Evolutionary conservation across 805 yeast species (phyloP).

Genomic region (Nakazawaea holstii): DNA sequence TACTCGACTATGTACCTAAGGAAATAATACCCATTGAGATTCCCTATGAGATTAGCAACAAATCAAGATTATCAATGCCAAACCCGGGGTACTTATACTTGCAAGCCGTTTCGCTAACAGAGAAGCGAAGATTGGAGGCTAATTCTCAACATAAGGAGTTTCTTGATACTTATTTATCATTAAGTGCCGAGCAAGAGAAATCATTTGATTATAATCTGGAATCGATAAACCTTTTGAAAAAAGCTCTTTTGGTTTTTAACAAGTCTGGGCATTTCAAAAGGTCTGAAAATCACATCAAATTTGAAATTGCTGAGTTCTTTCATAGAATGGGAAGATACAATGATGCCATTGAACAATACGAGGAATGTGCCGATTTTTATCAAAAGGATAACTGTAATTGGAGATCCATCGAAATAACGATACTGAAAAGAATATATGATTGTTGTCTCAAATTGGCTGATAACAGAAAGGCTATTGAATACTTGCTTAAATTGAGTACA

Average conservation of each 20-base stretch:
- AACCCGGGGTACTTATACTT: constrained; percentile 38
- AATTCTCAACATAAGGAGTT: neutral
- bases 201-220: constrained; percentile 16
- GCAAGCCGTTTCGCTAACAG: constrained; percentile 29
- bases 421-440: constrained; percentile 31
- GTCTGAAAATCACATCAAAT: constrained; percentile 36
- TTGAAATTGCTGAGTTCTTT: constrained; percentile 47
- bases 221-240: constrained; percentile 27
- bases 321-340: constrained; percentile 27
- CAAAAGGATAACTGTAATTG: constrained; percentile 22
- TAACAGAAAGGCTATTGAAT: constrained; percentile 26
- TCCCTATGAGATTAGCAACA: constrained; percentile 26
- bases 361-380: constrained; percentile 1
- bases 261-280: constrained; percentile 32
- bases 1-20: constrained; percentile 44
- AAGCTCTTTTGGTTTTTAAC: constrained; percentile 30
- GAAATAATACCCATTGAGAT: constrained; percentile 31
- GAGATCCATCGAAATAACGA: constrained; percentile 26
- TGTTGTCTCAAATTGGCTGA: constrained; percentile 30
- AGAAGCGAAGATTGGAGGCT: constrained; percentile 20
- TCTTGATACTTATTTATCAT: constrained; percentile 23
- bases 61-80: constrained; percentile 29
- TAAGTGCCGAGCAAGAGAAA: constrained; percentile 19
- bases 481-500: constrained; percentile 27
- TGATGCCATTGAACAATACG: constrained; percentile 36